A percentile compares a stretch with the other conserved stretches of the same genome.
Evolutionary conservation across 176 grass and related monocot genomes (phyloP).

Genomic region (Poa pratensis): DNA sequence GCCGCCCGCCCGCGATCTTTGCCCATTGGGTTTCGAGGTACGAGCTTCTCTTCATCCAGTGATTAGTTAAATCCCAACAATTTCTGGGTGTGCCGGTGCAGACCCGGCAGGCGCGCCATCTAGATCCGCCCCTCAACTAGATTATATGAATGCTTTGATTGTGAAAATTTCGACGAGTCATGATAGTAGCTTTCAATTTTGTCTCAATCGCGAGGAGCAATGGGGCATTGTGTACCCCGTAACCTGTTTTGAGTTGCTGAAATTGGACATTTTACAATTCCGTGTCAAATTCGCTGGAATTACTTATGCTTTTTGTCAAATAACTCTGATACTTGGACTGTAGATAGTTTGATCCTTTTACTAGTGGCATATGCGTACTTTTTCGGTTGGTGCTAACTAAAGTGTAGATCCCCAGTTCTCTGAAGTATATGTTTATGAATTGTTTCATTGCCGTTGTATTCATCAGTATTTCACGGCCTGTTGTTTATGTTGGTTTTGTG

Average conservation of each 20-base stretch:
- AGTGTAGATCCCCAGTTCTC: neutral
- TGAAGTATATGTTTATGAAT: neutral
- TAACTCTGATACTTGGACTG: neutral
- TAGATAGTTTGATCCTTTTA: neutral
- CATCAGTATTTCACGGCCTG: neutral
- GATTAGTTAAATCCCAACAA: neutral
- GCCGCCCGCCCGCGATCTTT: conserved; percentile 1
- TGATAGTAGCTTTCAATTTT: neutral
- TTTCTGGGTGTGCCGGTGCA: neutral
- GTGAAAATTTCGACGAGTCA: neutral
- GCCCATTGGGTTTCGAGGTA: conserved; percentile 11
- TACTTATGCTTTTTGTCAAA: neutral
- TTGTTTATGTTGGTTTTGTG: neutral
- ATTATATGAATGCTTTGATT: neutral
- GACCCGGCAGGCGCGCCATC: neutral
- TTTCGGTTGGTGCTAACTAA: neutral
- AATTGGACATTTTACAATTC: no score
- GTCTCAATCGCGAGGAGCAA: neutral
- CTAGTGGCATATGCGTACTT: neutral
- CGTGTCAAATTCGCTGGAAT: neutral
- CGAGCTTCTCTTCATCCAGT: neutral
- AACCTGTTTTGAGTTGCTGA: neutral
- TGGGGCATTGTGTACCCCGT: neutral
- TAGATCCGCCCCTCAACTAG: neutral
- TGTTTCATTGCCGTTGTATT: neutral